A percentile compares a stretch with the other conserved stretches of the same genome.
Conservation (phyloP, 73 alveolate species). For the Breviolum minutum region DNA sequence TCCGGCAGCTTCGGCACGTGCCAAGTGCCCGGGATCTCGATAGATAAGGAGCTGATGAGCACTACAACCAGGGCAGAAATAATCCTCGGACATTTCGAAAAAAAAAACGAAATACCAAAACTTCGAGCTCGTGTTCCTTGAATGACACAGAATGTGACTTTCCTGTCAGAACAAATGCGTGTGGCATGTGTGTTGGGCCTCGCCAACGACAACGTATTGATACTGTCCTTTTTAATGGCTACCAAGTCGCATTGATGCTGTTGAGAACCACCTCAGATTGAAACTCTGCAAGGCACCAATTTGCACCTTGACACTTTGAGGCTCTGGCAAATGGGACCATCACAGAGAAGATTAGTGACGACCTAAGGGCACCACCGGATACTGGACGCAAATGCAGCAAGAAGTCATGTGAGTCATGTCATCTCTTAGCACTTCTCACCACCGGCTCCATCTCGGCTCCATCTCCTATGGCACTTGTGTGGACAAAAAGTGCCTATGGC, state of each 20-base stretch:
- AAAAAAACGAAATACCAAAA: too few species aligned
- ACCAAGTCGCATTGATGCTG: slow-evolving; percentile 32
- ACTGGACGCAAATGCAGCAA: background rate
- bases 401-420: background rate
- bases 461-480: too few species aligned
- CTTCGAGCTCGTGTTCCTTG: too few species aligned
- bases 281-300: background rate
- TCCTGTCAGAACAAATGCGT: too few species aligned
- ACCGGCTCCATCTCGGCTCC: background rate
- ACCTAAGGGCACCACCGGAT: background rate
- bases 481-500: too few species aligned
- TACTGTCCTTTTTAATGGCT: too few species aligned
- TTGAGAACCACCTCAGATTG: slow-evolving; percentile 10
- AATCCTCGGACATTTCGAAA: slow-evolving; percentile 5
- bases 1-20: slow-evolving; percentile 77
- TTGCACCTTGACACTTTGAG: background rate
- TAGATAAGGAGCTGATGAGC: slow-evolving; percentile 86
- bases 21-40: slow-evolving; percentile 91
- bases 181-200: too few species aligned
- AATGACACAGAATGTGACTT: too few species aligned
- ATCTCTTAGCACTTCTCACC: background rate
- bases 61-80: slow-evolving; percentile 81
- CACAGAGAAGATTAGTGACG: slow-evolving; percentile 79
- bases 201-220: too few species aligned
- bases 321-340: slow-evolving; percentile 68